Evolutionary conservation across 352 stramenopile species (phyloP), one percentile per base, ranked within the genome.

Genomic region (Globisporangium ultimum): DNA sequence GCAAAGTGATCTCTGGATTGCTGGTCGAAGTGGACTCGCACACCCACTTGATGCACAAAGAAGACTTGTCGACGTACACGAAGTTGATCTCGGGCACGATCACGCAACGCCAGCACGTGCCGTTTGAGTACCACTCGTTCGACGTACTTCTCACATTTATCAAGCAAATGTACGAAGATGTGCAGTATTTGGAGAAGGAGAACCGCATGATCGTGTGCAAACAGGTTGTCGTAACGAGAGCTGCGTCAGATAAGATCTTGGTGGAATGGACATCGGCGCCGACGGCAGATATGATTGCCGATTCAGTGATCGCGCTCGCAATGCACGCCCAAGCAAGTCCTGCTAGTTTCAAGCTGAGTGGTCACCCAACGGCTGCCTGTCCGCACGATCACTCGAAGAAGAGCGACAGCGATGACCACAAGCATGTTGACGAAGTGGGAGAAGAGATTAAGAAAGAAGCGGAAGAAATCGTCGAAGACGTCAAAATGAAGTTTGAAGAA

Each of bases 251-350:
- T 21, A 80, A 80, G 59, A 61, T 97, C n/a, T 47, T 89, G 20
- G 63, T 96, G 13, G 81, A 91, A 49, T 97, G 89, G 89, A 93
- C 90, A 21, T 93, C 93, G 11, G 93, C 89, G 40, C 92, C 95
- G n/a, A 96, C 89, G 4, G 91, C 88, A 8, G 96, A 99, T 66
- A 95, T 98, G 67, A 94, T 98, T 56, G 96, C 95, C 18, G 96
- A 99, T 80, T 97, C 93, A 17, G 77, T 98, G n/a, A 93, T 98
- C 42, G 93, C 91, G 17, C 72, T 98, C 13, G 83, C 97, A n/a
- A 98, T 98, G 89, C 95, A 98, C 61, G 88, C 84, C 2, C 80
- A 94, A 60, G 84, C 87, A 48, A 92, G 85, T 58, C 82, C 80
- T 7, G 84, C 82, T 21, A 87, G 80, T 45, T 93, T 95, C 62